Conservation (phyloP, 2,329 filamentous ascomycete genomes). For the Colletotrichum agaves region DNA sequence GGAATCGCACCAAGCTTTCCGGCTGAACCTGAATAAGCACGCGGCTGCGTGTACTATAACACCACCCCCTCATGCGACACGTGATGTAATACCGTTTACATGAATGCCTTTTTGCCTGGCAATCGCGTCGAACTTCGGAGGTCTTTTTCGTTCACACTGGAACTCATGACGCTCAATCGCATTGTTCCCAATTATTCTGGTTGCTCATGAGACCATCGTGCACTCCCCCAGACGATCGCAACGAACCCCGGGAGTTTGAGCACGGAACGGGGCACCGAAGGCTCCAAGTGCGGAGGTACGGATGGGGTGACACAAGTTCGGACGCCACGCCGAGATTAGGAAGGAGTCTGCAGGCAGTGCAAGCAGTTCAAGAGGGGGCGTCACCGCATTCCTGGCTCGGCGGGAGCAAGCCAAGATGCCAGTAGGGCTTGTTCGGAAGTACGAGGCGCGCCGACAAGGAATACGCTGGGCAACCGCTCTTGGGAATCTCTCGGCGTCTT, state of each 20-base stretch:
- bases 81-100: not conserved
- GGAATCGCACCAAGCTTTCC: slow-evolving; percentile 33
- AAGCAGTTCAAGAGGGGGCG: slow-evolving; percentile 21
- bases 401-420: slow-evolving; percentile 31
- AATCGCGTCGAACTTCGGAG: not conserved
- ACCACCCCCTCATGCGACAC: not conserved
- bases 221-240: slow-evolving; percentile 15
- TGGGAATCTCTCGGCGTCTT: slow-evolving; percentile 33
- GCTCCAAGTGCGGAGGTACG: slow-evolving; percentile 29
- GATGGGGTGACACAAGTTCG: slow-evolving; percentile 31
- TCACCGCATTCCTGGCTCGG: slow-evolving; percentile 26
- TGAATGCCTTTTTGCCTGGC: not conserved
- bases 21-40: slow-evolving; percentile 5
- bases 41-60: slow-evolving; percentile 10
- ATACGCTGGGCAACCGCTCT: slow-evolving; percentile 9
- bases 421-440: slow-evolving; percentile 24
- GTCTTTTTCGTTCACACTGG: not conserved
- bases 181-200: slow-evolving; percentile 11
- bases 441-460: slow-evolving; percentile 13
- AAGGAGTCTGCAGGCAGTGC: slow-evolving; percentile 32
- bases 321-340: slow-evolving; percentile 28
- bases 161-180: slow-evolving; percentile 17
- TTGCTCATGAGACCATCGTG: slow-evolving; percentile 23
- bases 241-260: slow-evolving; percentile 18
- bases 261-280: slow-evolving; percentile 17